A percentile compares a stretch with the other conserved stretches of the same genome.
These are phyloP conservation scores for Brassica cretica DNA, from an alignment of 345 rosid genomes.

Conservation along the genomic window DNA sequence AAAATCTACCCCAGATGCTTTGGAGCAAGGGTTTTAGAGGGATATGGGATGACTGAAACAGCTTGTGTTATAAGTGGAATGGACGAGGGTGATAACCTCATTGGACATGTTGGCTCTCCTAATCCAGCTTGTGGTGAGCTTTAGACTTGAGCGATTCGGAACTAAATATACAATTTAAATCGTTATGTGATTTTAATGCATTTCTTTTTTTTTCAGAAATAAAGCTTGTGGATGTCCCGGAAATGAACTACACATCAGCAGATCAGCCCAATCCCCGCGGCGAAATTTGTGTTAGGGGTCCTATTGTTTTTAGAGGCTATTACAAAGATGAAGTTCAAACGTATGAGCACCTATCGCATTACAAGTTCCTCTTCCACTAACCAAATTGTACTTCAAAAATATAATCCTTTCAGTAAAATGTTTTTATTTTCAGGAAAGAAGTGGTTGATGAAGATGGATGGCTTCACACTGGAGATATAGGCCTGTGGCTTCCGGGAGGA, in stretches of 20 bases:
- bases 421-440: slow-evolving; percentile 64
- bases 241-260: slow-evolving; percentile 89
- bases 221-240: slow-evolving; percentile 95
- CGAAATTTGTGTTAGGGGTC: slow-evolving; percentile 98
- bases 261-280: slow-evolving; percentile 94
- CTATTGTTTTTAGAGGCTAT: slow-evolving; percentile 78
- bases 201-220: slow-evolving; percentile 58
- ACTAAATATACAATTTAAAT: slow-evolving; percentile 4
- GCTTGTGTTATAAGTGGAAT: slow-evolving; percentile 44
- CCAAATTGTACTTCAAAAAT: not conserved
- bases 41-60: slow-evolving; percentile 49
- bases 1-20: slow-evolving; percentile 63
- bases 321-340: slow-evolving; percentile 92
- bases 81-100: slow-evolving; percentile 48
- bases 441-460: slow-evolving; percentile 89
- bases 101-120: slow-evolving; percentile 97
- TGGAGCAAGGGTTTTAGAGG: slow-evolving; percentile 54
- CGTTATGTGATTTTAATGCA: slow-evolving; percentile 2
- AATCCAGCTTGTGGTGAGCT: slow-evolving; percentile 88
- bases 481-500: slow-evolving; percentile 88
- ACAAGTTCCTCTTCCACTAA: slow-evolving; percentile 6
- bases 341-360: slow-evolving; percentile 41
- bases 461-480: slow-evolving; percentile 98
- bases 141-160: slow-evolving; percentile 9
- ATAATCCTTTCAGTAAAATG: slow-evolving; percentile 16